phyloP scores from a whole-genome alignment of 2,329 filamentous ascomycete species.

The Thermothelomyces thermophilus region DNA sequence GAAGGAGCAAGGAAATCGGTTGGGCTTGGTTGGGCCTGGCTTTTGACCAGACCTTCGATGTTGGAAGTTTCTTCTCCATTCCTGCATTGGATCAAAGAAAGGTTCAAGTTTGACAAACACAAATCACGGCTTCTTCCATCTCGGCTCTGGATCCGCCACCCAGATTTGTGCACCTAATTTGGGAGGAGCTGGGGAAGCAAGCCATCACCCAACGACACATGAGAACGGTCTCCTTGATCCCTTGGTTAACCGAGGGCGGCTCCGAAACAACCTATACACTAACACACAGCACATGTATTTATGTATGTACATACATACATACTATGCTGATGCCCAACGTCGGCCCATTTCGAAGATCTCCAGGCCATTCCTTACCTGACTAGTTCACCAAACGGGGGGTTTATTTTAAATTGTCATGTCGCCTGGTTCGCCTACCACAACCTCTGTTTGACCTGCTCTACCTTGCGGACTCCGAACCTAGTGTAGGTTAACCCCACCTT shows the following conservation, averaged over 20 bases:
- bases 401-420: too few species aligned
- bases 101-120: too few species aligned
- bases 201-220: slow-evolving; percentile 7
- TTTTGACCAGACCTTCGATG: too few species aligned
- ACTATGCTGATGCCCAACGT: slow-evolving; percentile 2
- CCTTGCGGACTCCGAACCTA: too few species aligned
- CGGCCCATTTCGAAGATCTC: background rate
- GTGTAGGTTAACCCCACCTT: too few species aligned
- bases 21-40: too few species aligned
- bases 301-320: too few species aligned
- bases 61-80: too few species aligned
- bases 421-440: background rate
- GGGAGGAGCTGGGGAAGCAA: background rate
- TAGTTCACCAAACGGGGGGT: too few species aligned
- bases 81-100: too few species aligned
- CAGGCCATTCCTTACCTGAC: background rate
- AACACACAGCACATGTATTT: too few species aligned
- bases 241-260: background rate
- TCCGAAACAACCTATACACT: slow-evolving; percentile 5
- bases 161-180: slow-evolving; percentile 11
- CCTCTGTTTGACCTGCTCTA: background rate
- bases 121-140: slow-evolving; percentile 10
- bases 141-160: slow-evolving; percentile 12
- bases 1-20: too few species aligned
- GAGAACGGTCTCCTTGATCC: background rate